Base-by-base conservation (phyloP, 305 asterid genomes). In the Solanum aculeatissimum region DNA sequence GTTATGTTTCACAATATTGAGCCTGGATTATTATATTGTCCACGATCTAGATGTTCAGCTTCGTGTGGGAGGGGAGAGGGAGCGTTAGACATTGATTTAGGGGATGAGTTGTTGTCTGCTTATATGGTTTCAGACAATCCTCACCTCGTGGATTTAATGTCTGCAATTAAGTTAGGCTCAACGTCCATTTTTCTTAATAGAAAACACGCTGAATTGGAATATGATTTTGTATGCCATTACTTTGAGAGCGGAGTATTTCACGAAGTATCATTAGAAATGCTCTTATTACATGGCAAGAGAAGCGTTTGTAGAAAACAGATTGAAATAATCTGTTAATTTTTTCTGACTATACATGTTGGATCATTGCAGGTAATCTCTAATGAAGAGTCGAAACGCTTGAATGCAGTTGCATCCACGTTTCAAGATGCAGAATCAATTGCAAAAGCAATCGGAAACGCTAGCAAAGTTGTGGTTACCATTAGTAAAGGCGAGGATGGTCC, bases 381-480 rank as follows among this genome's bases (percentile, higher is more conserved):
- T 1, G 98, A 94, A 18, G 97, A 95, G 86, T 92, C 93, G 9
- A 93, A 84, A 90, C 90, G 95, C 53, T 89, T 95, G 81, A 95
- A 93, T 51, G 97, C 98, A 1, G 98, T 96, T 47, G 92, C 87
- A 77, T 95, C 98, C 65, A 84, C 85, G 71, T 96, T 93, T 84
- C 87, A 90, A 29, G 93, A 93, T 82, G 89, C 95, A 51, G 98
- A 95, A 84, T 88, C 98, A 16, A 93, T 96, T 12, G 99, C 99
- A 7, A 95, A 92, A 83, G 98, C 98, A 18, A 94, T 96, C 9
- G 99, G 99, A 66, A 96, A 90, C 47, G 98, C 99, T 45, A 89
- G 95, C 93, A 96, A 96, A 91, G 98, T 96, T 9, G 99, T 96
- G 1, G 96, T 96, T 58, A 94, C 98, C 9, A 90, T 96, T 45